Conservation (phyloP, 306 rosid genomes). For the Senna tora region DNA sequence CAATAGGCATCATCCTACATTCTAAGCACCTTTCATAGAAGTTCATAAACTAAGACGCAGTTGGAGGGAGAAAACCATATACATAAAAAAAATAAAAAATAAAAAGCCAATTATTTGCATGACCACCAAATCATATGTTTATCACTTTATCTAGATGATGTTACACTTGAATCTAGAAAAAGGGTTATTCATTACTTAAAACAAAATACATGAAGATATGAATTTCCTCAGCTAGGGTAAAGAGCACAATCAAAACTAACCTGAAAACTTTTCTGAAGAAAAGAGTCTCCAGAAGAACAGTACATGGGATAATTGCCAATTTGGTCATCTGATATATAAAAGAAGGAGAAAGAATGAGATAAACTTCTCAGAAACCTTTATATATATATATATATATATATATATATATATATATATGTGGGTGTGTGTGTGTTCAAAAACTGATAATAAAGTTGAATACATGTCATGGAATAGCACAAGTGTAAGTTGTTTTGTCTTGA, state of each 20-base stretch:
- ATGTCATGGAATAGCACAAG: not conserved
- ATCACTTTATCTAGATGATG: not conserved
- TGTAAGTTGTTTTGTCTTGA: not conserved
- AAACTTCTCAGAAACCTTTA: not conserved
- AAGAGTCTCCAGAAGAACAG: constrained; percentile 93
- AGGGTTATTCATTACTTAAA: not conserved
- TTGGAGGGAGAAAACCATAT: not conserved
- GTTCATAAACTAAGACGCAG: not conserved
- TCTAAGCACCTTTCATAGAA: not conserved
- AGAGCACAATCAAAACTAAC: constrained; percentile 38
- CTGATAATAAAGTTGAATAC: not conserved
- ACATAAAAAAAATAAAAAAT: not conserved
- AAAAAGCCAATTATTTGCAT: not conserved
- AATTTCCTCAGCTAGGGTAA: not conserved
- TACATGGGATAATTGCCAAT: constrained; percentile 98
- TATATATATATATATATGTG: too few species aligned
- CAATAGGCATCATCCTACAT: not conserved
- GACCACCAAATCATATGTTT: constrained; percentile 1
- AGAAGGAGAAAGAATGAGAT: not conserved
- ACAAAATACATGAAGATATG: not conserved
- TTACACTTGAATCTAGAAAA: not conserved
- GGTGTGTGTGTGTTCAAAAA: not conserved
- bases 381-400: too few species aligned
- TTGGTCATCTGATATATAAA: constrained; percentile 72
- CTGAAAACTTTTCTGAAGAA: constrained; percentile 92